Base-by-base conservation (phyloP, 1,139 yeast species). In the Nadsonia commutata region DNA sequence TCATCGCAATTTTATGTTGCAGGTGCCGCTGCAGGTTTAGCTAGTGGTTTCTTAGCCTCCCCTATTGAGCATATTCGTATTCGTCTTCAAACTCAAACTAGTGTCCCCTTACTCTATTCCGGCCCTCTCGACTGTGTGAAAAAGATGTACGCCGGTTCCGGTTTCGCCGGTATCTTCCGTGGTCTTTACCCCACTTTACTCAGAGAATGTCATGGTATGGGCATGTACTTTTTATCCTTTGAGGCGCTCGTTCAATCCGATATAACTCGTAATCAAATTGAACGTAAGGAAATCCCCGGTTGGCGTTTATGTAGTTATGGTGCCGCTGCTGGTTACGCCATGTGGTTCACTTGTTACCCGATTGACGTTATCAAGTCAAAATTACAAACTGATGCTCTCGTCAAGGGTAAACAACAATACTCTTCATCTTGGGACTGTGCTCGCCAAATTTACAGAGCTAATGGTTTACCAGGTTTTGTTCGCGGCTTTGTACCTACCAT, bases 11-110 rank as follows among this genome's bases (percentile, higher is more conserved):
- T 76, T 54, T 85, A 84, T 64, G 56, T 68, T 18, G 76, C 93
- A 57, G 96, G 97, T 55, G 78, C 80, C 1, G 85, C 80, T 16
- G 95, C 94, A 37, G 97, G 97, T 38, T 66, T 83, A 48, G 88
- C 94, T 40, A 86, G 84, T 64, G 84, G 94, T 2, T 74, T 85
- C 46, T 63, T 88, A 52, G 95, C 44, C 0, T 70, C 88, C 20
- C 96, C 97, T 3, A 88, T 88, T 50, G 97, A 88, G 59, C 96
- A 85, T 58, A 75, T 88, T 49, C 81, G 97, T 70, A 85, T 86
- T 51, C 70, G 95, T 53, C 69, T 86, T 51, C 97, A 86, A 62
- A 81, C 94, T 3, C 95, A 85, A 61, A 75, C 82, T 3, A 53
- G 65, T 7, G 62, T 63, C 7, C 60, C 63, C 3, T 62, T 67